A percentile compares a stretch with the other conserved stretches of the same genome.
phyloP scores from a whole-genome alignment of 192 early-diverging fungal genomes.

The Cladochytrium replicatum region DNA sequence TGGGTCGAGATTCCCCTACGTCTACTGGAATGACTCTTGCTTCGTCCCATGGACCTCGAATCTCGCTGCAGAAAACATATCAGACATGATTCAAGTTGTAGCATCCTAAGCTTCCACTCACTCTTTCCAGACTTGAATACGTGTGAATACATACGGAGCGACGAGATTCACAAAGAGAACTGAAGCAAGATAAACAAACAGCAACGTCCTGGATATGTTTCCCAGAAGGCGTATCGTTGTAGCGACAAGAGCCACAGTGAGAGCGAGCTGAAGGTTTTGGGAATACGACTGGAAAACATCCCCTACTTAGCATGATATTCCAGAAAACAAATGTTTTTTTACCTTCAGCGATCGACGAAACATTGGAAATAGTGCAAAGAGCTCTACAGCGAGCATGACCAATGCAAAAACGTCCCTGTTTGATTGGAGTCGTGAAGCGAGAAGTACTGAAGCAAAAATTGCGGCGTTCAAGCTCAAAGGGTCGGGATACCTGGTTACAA shows the following conservation, averaged over 20 bases:
- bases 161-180: conserved; percentile 71
- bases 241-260: not conserved
- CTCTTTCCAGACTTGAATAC: conserved; percentile 95
- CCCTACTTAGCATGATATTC: not conserved
- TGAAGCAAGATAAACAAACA: conserved; percentile 49
- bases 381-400: conserved; percentile 74
- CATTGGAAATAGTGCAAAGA: conserved; percentile 94
- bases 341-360: conserved; percentile 70
- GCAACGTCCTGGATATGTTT: conserved; percentile 32
- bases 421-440: conserved; percentile 75
- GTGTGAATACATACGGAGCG: conserved; percentile 85
- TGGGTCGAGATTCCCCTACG: too few relatives aligned
- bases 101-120: conserved; percentile 22
- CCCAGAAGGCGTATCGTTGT: conserved; percentile 26
- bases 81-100: not conserved
- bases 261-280: not conserved
- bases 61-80: conserved; percentile 51
- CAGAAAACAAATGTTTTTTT: conserved; percentile 2
- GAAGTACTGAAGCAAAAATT: conserved; percentile 84
- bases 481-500: conserved; percentile 64
- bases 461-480: conserved; percentile 96
- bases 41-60: conserved; percentile 97
- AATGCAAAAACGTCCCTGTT: conserved; percentile 83
- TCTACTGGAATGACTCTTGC: conserved; percentile 45
- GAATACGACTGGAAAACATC: conserved; percentile 17